phyloP scores from a whole-genome alignment of 495 filamentous ascomycete species.

The Cercophora newfieldiana region DNA sequence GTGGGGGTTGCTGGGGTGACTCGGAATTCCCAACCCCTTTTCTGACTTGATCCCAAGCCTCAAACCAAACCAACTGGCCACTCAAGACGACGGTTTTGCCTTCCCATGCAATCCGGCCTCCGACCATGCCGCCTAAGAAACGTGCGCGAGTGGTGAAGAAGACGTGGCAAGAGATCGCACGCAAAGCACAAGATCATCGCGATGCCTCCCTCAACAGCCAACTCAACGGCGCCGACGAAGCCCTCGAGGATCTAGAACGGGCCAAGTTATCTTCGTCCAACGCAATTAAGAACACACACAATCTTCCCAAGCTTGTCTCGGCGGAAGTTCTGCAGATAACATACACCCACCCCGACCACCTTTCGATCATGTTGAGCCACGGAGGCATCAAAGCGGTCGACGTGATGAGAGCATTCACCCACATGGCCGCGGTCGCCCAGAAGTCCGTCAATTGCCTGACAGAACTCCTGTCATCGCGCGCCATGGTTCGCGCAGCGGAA shows the following conservation, averaged over 20 bases:
- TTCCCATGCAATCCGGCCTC: neutral
- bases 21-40: neutral
- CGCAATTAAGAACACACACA: neutral
- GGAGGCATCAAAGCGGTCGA: slow-evolving; percentile 41
- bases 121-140: neutral
- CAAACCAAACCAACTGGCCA: no score
- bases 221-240: neutral
- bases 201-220: neutral
- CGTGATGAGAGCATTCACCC: slow-evolving; percentile 52
- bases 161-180: neutral
- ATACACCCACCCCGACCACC: neutral
- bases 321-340: neutral
- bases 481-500: slow-evolving; percentile 54
- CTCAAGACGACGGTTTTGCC: no score
- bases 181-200: neutral
- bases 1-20: neutral
- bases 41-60: neutral
- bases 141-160: neutral
- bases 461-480: slow-evolving; percentile 63
- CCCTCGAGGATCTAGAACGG: neutral
- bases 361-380: slow-evolving; percentile 29
- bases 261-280: neutral
- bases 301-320: neutral
- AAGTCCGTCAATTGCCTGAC: slow-evolving; percentile 58
- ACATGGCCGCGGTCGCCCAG: slow-evolving; percentile 45